Conservation (phyloP, 2,329 filamentous ascomycete genomes). For the Pseudohalonectria lignicola region DNA sequence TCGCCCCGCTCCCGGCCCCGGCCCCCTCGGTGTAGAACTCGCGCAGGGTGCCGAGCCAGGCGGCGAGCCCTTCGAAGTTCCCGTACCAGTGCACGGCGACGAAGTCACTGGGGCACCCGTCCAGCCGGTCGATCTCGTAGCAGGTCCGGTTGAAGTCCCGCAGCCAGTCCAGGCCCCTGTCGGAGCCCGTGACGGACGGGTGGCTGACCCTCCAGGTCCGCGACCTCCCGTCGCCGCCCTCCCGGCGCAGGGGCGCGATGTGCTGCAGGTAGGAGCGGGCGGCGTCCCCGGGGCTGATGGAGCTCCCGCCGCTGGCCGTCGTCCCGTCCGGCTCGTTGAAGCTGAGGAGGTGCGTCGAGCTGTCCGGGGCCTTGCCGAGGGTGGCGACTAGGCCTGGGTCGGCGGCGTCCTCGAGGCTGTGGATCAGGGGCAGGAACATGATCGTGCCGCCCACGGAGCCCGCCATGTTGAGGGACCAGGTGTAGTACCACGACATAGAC, state of each 20-base stretch:
- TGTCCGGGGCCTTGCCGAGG: slow-evolving; percentile 16
- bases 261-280: slow-evolving; percentile 13
- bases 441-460: slow-evolving; percentile 10
- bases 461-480: slow-evolving; percentile 21
- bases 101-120: slow-evolving; percentile 47
- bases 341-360: slow-evolving; percentile 24
- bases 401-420: slow-evolving; percentile 21
- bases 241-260: slow-evolving; percentile 51
- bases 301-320: slow-evolving; percentile 24
- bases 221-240: slow-evolving; percentile 5
- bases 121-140: slow-evolving; percentile 42
- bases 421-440: slow-evolving; percentile 25
- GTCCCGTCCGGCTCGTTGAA: slow-evolving; percentile 32
- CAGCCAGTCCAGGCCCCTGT: slow-evolving; percentile 54
- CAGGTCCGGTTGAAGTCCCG: slow-evolving; percentile 53
- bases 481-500: slow-evolving; percentile 29
- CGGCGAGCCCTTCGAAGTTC: slow-evolving; percentile 56
- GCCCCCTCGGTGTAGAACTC: slow-evolving; percentile 20
- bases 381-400: slow-evolving; percentile 13
- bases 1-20: background rate
- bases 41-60: slow-evolving; percentile 44
- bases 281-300: slow-evolving; percentile 24
- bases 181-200: slow-evolving; percentile 56
- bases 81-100: slow-evolving; percentile 58
- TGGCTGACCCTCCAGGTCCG: slow-evolving; percentile 58